These are phyloP conservation scores for Escallonia herrerae DNA, from an alignment of 129 eudicot species.

Conservation along the genomic window DNA sequence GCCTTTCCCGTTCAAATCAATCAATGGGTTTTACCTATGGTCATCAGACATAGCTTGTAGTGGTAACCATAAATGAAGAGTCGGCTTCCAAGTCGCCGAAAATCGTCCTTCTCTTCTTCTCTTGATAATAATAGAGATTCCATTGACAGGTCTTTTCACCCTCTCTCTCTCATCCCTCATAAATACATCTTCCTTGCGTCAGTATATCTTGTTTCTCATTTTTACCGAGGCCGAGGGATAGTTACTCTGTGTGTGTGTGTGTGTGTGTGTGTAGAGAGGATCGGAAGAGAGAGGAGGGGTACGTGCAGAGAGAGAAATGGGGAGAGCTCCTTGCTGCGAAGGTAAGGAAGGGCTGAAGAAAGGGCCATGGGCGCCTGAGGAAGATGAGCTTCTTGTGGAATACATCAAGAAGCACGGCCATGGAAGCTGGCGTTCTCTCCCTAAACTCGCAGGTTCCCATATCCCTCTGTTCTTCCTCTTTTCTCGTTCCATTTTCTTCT, in stretches of 20 bases:
- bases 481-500: not conserved
- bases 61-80: not conserved
- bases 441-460: slow-evolving; percentile 66
- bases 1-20: not conserved
- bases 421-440: slow-evolving; percentile 91
- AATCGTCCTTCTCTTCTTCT: too few species aligned
- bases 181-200: not conserved
- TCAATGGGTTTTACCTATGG: too few species aligned
- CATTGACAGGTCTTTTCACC: slow-evolving; percentile 28
- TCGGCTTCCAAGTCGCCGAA: slow-evolving; percentile 33
- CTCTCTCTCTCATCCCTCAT: slow-evolving; percentile 1
- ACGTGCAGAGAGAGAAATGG: slow-evolving; percentile 26
- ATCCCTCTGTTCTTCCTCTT: not conserved
- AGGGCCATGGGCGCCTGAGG: slow-evolving; percentile 85
- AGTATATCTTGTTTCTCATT: not conserved
- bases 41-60: too few species aligned
- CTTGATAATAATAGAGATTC: not conserved
- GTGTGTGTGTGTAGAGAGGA: too few species aligned
- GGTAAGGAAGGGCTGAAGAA: slow-evolving; percentile 58
- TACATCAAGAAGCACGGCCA: slow-evolving; percentile 59
- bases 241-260: too few species aligned
- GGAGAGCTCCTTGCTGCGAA: slow-evolving; percentile 78
- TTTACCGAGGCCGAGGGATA: not conserved
- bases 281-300: not conserved
- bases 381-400: slow-evolving; percentile 57